Evolutionary conservation across 2,329 filamentous ascomycete species (phyloP).

Genomic region (Talaromyces amestolkiae): DNA sequence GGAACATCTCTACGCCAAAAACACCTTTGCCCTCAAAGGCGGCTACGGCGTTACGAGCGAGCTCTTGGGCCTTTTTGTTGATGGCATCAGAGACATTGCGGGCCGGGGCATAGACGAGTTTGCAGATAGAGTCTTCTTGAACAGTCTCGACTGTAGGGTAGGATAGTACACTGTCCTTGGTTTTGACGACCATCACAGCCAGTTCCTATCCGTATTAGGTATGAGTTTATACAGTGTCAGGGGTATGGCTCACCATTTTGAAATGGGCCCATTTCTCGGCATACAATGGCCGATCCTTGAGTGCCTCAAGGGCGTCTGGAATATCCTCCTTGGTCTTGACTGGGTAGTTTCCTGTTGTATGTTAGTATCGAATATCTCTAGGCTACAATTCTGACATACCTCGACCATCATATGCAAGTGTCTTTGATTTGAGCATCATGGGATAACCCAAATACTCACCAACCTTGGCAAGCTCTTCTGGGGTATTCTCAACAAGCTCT

Average conservation of each 20-base stretch:
- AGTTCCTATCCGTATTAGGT: slow-evolving; percentile 57
- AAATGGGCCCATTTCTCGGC: slow-evolving; percentile 89
- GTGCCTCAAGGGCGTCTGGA: slow-evolving; percentile 63
- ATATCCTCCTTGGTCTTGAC: slow-evolving; percentile 61
- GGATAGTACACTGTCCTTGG: slow-evolving; percentile 68
- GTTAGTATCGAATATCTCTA: no score
- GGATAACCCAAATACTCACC: slow-evolving; percentile 70
- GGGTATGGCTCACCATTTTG: slow-evolving; percentile 50
- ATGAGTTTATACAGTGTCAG: background rate
- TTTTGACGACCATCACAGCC: slow-evolving; percentile 92
- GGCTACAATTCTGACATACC: slow-evolving; percentile 48
- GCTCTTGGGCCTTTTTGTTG: slow-evolving; percentile 65
- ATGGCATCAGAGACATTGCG: slow-evolving; percentile 63
- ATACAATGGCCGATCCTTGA: slow-evolving; percentile 71
- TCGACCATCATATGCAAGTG: slow-evolving; percentile 88
- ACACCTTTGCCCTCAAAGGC: slow-evolving; percentile 85
- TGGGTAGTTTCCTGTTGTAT: slow-evolving; percentile 58
- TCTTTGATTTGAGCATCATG: slow-evolving; percentile 88
- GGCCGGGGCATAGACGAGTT: slow-evolving; percentile 83
- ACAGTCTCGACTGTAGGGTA: slow-evolving; percentile 93
- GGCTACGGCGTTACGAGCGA: slow-evolving; percentile 75
- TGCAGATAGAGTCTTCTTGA: slow-evolving; percentile 94
- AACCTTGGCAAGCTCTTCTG: slow-evolving; percentile 62
- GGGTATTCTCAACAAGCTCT: slow-evolving; percentile 60
- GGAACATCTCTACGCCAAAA: slow-evolving; percentile 95